Evolutionary conservation across 2,329 filamentous ascomycete genomes (phyloP).

Genomic region (Trichoderma pleuroti): DNA sequence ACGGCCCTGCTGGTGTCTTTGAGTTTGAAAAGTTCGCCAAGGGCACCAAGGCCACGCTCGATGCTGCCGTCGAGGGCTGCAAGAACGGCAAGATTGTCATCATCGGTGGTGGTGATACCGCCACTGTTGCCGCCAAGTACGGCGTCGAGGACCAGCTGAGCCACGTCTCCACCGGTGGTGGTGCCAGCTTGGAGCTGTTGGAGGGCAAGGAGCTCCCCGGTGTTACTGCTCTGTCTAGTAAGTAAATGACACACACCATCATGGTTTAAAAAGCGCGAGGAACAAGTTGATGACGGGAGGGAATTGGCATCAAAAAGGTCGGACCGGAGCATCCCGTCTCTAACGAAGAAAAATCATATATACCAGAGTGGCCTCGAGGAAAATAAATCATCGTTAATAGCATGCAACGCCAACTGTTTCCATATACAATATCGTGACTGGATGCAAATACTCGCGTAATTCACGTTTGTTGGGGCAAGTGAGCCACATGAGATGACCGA

Average conservation of each 20-base stretch:
- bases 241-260: slow-evolving; percentile 41
- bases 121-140: slow-evolving; percentile 97
- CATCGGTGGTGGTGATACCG: slow-evolving; percentile 96
- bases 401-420: not conserved
- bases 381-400: slow-evolving; percentile 7
- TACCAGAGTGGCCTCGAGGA: not conserved
- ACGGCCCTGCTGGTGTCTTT: slow-evolving; percentile 95
- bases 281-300: slow-evolving; percentile 31
- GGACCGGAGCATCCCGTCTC: slow-evolving; percentile 35
- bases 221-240: slow-evolving; percentile 83
- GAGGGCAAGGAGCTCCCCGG: slow-evolving; percentile 98
- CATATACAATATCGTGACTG: not conserved
- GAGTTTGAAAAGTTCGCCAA: slow-evolving; percentile 93
- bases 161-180: slow-evolving; percentile 96
- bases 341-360: slow-evolving; percentile 25
- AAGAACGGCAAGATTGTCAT: slow-evolving; percentile 84
- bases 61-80: slow-evolving; percentile 79
- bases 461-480: not conserved
- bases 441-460: too few species aligned
- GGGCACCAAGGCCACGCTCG: slow-evolving; percentile 88
- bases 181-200: slow-evolving; percentile 90
- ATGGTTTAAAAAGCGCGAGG: slow-evolving; percentile 16
- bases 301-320: slow-evolving; percentile 28
- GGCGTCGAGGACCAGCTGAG: slow-evolving; percentile 93
- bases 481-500: not conserved